Percentiles rank a stretch among this genome's conserved stretches.
These are phyloP conservation scores for Colletotrichum sp. DNA, from an alignment of 2,329 filamentous ascomycete species.

Conservation along the genomic window DNA sequence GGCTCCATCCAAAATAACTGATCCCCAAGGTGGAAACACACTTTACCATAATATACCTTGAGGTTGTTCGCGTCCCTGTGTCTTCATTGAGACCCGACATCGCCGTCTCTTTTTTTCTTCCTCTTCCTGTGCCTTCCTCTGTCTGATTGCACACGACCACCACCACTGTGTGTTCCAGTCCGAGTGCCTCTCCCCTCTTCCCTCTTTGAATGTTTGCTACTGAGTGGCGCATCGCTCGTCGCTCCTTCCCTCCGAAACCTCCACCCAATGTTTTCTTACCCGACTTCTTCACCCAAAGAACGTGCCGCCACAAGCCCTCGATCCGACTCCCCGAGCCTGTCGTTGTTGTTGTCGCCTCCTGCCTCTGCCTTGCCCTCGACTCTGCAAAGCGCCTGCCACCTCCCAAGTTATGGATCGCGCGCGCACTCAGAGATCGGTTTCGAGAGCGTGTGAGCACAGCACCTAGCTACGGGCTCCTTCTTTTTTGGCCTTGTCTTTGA, in stretches of 20 bases:
- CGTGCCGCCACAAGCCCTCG: conserved; percentile 20
- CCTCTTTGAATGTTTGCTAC: conserved; percentile 17
- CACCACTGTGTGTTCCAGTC: not conserved
- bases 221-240: conserved; percentile 20
- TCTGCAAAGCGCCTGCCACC: not conserved
- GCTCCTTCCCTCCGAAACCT: conserved; percentile 10
- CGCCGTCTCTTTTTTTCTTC: not conserved
- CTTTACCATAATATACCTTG: conserved; percentile 10
- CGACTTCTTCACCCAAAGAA: conserved; percentile 14
- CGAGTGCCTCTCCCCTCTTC: not conserved
- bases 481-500: not conserved
- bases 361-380: not conserved
- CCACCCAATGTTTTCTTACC: conserved; percentile 23
- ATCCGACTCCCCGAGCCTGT: conserved; percentile 1
- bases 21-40: conserved; percentile 11
- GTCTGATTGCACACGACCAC: not conserved
- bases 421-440: conserved; percentile 26
- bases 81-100: conserved; percentile 14
- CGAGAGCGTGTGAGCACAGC: conserved; percentile 33
- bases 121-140: not conserved
- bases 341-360: not conserved
- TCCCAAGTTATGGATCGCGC: conserved; percentile 37
- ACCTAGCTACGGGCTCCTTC: conserved; percentile 28
- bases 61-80: not conserved
- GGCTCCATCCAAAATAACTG: conserved; percentile 19